Evolutionary conservation across 2,329 filamentous ascomycete genomes (phyloP).

Genomic region (Penicillium sp.): DNA sequence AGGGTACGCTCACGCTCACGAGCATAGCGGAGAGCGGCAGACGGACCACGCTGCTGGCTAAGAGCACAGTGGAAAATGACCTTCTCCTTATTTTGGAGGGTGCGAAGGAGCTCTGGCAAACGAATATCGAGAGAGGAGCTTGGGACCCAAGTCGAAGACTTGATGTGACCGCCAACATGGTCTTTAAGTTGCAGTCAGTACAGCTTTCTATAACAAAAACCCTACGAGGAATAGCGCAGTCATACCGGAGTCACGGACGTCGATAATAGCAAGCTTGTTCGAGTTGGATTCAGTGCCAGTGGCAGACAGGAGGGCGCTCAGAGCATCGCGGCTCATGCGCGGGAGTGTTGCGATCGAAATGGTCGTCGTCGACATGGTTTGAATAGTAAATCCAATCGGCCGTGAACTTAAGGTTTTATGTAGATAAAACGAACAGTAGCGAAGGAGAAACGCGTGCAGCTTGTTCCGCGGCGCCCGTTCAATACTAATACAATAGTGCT

Average conservation of each 20-base stretch:
- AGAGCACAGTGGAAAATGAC: slow-evolving; percentile 95
- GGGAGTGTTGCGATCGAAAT: slow-evolving; percentile 66
- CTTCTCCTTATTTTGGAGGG: slow-evolving; percentile 73
- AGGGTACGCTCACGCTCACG: slow-evolving; percentile 64
- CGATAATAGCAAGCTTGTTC: slow-evolving; percentile 73
- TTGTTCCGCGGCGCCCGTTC: too few species aligned
- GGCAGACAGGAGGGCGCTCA: slow-evolving; percentile 63
- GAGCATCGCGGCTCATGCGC: slow-evolving; percentile 69
- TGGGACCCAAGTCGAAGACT: slow-evolving; percentile 75
- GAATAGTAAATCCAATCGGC: neutral
- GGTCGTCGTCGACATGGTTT: slow-evolving; percentile 56
- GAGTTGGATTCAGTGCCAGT: slow-evolving; percentile 43
- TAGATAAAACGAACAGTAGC: neutral
- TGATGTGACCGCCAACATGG: slow-evolving; percentile 88
- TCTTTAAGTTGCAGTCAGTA: slow-evolving; percentile 59
- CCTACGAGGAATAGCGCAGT: neutral
- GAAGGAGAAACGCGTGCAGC: neutral
- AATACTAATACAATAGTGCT: too few species aligned
- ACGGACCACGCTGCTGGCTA: slow-evolving; percentile 86
- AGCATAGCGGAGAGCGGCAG: slow-evolving; percentile 76
- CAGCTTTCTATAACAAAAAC: neutral
- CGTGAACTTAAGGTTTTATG: neutral
- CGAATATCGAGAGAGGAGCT: slow-evolving; percentile 72
- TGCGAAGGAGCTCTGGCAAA: slow-evolving; percentile 81
- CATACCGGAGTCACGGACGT: slow-evolving; percentile 83